Base-by-base conservation (phyloP, 2,329 filamentous ascomycete species). In the Talaromyces sp. region DNA sequence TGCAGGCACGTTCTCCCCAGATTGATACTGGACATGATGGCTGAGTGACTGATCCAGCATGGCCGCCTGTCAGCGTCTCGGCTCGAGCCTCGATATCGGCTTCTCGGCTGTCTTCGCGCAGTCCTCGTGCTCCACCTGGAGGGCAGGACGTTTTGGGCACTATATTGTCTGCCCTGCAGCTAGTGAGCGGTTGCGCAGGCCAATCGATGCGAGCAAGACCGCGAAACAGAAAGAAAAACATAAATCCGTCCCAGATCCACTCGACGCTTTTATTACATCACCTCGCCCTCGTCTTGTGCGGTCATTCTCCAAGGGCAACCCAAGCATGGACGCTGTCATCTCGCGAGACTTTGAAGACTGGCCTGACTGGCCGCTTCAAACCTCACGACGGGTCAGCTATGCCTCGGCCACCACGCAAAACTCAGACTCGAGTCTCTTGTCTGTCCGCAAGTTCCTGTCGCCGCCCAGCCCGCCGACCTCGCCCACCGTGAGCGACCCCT, bases 391-490 rank as follows among this genome's bases (percentile, higher is more conserved):
- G 50, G 57, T 71, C n/a, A 70, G 70, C 55, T 66, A 68, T 31
- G 69, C 65, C 55, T 69, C 59, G 19, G 41, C 59, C 31, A 46
- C 59, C 51, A 61, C 69, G 49, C 65, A 66, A 63, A 71, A 71
- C 60, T 73, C 71, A 31, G 66, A 68, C 32, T 71, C 70, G 56
- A 70, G 69, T 51, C 65, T 69, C 38, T 63, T 69, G 58, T 69
- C 69, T 19, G 64, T 65, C 9, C 64, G 64, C 29, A 67, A 66
- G 46, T 70, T 65, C 60, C 66, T 66, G 4, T 58, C 70, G 10
- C 68, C 70, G 6, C 66, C 67, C 50, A 73, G 67, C 53, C 70
- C 72, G 26, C 67, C 70, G 17, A 65, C 65, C 6, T 58, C 63
- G 6, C 59, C 59, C n/a, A 58, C 59, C 5, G 55, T 61, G 19